Base-by-base conservation (phyloP, 495 filamentous ascomycete genomes). In the Immersiella caudata region DNA sequence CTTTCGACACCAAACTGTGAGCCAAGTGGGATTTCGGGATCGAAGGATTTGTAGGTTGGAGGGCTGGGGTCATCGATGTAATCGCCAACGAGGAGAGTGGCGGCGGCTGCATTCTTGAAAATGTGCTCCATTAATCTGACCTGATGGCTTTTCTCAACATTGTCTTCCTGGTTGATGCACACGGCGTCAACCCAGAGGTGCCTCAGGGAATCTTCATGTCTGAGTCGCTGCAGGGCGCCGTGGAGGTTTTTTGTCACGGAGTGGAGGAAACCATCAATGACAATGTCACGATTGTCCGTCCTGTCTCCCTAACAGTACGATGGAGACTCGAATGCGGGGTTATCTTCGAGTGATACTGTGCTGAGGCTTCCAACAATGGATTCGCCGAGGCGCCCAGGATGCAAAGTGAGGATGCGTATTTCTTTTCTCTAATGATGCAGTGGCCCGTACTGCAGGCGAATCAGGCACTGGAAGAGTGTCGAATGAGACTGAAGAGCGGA, bases 141-240 rank as follows among this genome's bases (percentile, higher is more conserved):
- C 52, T 56, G 52, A 11, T 56, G 52, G 52, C 52, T 22, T 22
- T 26, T 22, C 25, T 56, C 52, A 14, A 24, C 52, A 11, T 24
- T 11, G 20, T 56, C 52, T 2, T n/a, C n/a, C 20, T 56, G 52
- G 52, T 56, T 56, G 25, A 56, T 56, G 52, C 52, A 55, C 52
- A 55, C 52, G 24, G 52, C 52, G 24, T 55, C 52, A n/a, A n/a
- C 52, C 52, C 52, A 55, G 52, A 55, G 9, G 8, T n/a, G 52
- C 12, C 52, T n/a, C 14, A 2, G 14, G 52, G 20, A n/a, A 4
- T 6, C 20, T n/a, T 55, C 52, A 22, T 55, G 2, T 55, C 52
- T 55, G 21, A 55, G 52, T 55, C 52, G 52, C 12, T 55, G 52
- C 52, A 55, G 20, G 11, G 52, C 52, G 2, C 11, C 40, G 9